Percentiles rank a stretch among this genome's conserved stretches.
These are phyloP conservation scores for Capillidium rhysosporum DNA, from an alignment of 371 early-diverging fungal species.

Conservation along the genomic window DNA sequence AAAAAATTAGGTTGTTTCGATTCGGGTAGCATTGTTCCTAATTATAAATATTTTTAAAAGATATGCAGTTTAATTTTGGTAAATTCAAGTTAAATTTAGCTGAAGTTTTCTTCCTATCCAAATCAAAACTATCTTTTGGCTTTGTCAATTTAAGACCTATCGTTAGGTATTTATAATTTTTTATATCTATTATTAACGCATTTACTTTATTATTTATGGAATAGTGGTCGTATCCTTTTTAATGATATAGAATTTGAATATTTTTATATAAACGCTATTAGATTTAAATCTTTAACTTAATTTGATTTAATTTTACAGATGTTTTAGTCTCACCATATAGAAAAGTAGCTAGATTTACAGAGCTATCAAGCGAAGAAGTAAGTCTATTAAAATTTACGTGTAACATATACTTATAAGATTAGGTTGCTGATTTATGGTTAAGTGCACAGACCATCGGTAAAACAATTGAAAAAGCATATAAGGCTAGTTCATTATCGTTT, in stretches of 20 bases:
- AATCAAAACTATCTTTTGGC: constrained; percentile 36
- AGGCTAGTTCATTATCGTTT: not conserved
- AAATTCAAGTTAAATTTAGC: no score
- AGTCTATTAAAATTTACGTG: not conserved
- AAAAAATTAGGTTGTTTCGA: no score
- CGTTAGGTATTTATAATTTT: constrained; percentile 24
- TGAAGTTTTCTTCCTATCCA: no score
- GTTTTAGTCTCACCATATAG: not conserved
- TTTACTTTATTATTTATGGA: not conserved
- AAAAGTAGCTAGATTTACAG: not conserved
- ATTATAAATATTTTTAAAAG: no score
- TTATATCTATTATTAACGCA: not conserved
- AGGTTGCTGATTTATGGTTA: constrained; percentile 4
- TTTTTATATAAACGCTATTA: constrained; percentile 4
- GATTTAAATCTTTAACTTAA: constrained; percentile 1
- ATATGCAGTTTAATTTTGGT: no score
- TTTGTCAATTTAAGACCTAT: constrained; percentile 82
- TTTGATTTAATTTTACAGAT: not conserved
- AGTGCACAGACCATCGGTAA: not conserved
- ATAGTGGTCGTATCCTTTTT: constrained; percentile 17
- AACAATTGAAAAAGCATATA: not conserved
- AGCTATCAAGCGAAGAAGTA: not conserved
- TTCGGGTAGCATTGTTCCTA: no score
- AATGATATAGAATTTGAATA: not conserved
- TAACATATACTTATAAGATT: not conserved